Evolutionary conservation across 2,329 filamentous ascomycete genomes (phyloP).

Genomic region (Talaromyces sp.): DNA sequence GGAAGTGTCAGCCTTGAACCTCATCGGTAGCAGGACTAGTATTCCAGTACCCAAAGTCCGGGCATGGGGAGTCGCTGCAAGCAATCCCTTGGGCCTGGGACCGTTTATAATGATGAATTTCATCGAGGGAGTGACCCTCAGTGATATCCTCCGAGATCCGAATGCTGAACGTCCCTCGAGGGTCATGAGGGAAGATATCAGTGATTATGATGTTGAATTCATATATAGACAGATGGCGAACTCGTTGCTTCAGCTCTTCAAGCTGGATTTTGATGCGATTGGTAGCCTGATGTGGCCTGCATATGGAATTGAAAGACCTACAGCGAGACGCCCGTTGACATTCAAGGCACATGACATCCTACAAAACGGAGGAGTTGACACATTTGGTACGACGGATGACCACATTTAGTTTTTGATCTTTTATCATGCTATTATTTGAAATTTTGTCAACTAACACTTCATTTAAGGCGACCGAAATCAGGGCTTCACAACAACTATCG

Average conservation of each 20-base stretch:
- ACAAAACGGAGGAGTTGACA: conserved; percentile 7
- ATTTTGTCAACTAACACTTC: not conserved
- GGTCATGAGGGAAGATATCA: conserved; percentile 5
- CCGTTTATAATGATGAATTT: conserved; percentile 12
- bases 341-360: conserved; percentile 11
- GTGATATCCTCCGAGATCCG: not conserved
- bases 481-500: conserved; percentile 1
- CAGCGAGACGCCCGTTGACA: not conserved
- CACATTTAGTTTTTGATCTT: no score
- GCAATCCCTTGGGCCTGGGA: not conserved
- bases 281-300: not conserved
- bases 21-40: not conserved
- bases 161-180: not conserved
- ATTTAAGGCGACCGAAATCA: not conserved
- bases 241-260: conserved; percentile 3
- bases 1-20: not conserved
- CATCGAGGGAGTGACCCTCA: not conserved
- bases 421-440: no score
- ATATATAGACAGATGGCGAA: conserved; percentile 4
- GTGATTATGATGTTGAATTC: not conserved
- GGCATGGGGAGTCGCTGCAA: not conserved
- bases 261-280: not conserved
- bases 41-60: not conserved
- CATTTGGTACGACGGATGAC: not conserved
- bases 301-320: not conserved